Base-by-base conservation (phyloP, 2,329 filamentous ascomycete genomes). In the Sarocladium kiliense region DNA sequence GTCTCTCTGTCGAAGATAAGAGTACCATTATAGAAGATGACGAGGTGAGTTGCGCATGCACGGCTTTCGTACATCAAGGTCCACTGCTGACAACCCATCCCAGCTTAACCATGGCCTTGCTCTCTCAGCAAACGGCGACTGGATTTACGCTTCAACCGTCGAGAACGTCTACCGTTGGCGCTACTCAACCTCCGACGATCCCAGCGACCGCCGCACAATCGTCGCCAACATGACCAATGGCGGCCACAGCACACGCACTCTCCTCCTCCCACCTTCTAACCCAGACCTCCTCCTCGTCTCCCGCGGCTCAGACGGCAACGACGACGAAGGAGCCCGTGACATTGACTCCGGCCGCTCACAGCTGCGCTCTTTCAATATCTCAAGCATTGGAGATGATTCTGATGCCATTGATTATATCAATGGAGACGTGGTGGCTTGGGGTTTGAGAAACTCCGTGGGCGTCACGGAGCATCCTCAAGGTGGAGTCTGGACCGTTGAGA, bases 371-470 rank as follows among this genome's bases (percentile, higher is more conserved):
- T 80, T 78, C 62, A 72, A 78, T 62, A 59, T 78, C 11, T 61
- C 63, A 45, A 65, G 69, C 56, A 44, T 71, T 23, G 23, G 64
- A 30, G 56, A 60, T 44, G 45, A 61, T 2, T 32, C 47, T 23
- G 36, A 53, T 26, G 64, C 75, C 2, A 74, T 72, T 63, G 69
- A 80, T 60, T 84, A 76, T 47, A 60, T 70, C 68, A 53, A 53
- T 5, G 80, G 80, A 2, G 60, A 66, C 12, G 61, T 80, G 69
- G 68, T 83, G 2, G 80, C 86, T 16, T 91, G 86, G 86, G 88
- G 88, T 11, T 73, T 91, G 54, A 77, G 86, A 36, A 91, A 91
- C 66, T 84, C 85, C 1, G 86, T 89, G 3, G 88, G 87, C 10
- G 71, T 91, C 3, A 84, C 74, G n/a, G 86, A 88, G 66, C 76